Conservation (phyloP, 1,139 yeast genomes). For the Scheffersomyces illinoinensis region DNA sequence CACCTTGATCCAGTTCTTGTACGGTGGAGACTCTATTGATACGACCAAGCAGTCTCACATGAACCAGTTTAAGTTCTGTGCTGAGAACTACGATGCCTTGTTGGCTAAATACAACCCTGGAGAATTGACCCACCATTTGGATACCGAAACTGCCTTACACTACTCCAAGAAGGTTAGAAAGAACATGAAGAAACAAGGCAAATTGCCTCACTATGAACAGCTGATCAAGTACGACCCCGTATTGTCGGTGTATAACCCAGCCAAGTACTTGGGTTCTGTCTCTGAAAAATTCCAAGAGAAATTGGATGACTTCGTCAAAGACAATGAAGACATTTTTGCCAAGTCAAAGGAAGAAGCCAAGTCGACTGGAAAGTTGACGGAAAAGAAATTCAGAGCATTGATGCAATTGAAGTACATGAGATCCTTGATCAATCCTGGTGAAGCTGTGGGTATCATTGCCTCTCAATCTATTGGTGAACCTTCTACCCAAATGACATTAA, state of each 20-base stretch:
- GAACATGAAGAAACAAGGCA: conserved; percentile 64
- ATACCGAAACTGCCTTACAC: conserved; percentile 75
- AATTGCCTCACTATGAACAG: conserved; percentile 64
- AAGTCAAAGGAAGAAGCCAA: conserved; percentile 50
- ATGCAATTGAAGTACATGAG: conserved; percentile 99
- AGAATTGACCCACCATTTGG: conserved; percentile 68
- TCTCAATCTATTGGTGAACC: conserved; percentile 99
- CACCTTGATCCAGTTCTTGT: conserved; percentile 86
- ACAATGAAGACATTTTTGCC: conserved; percentile 56
- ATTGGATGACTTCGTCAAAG: conserved; percentile 66
- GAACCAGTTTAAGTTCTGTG: conserved; percentile 91
- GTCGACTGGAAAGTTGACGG: conserved; percentile 56
- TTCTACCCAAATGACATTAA: conserved; percentile 98
- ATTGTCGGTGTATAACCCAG: conserved; percentile 80
- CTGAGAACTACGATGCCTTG: conserved; percentile 85
- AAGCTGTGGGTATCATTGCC: conserved; percentile 97
- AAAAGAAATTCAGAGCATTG: conserved; percentile 89
- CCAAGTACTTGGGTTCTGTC: conserved; percentile 88
- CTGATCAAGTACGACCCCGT: conserved; percentile 82
- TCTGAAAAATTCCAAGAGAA: conserved; percentile 86
- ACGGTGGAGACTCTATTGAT: conserved; percentile 97
- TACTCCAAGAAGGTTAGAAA: conserved; percentile 85
- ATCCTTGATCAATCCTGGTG: conserved; percentile 93
- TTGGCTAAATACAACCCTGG: conserved; percentile 87
- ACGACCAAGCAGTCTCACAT: conserved; percentile 93